Conservation (phyloP, 2,329 filamentous ascomycete genomes). For the Raffaelea arxii region DNA sequence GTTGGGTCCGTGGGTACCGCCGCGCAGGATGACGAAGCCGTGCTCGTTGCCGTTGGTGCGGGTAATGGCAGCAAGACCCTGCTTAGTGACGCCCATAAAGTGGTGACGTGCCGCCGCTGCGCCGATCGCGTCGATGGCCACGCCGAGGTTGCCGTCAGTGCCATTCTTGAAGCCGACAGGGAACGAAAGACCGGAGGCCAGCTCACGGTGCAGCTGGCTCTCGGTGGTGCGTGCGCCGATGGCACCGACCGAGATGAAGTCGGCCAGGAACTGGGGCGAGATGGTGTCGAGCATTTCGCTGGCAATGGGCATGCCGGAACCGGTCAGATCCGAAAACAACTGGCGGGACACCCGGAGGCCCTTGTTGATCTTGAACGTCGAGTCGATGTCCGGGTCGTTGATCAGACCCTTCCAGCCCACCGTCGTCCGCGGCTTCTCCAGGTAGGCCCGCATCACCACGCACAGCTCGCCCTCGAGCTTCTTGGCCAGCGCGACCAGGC, state of each 20-base stretch:
- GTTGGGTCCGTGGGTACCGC: constrained; percentile 87
- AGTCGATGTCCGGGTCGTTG: constrained; percentile 97
- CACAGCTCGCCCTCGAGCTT: constrained; percentile 75
- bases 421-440: constrained; percentile 96
- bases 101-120: constrained; percentile 79
- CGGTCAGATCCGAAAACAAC: constrained; percentile 85
- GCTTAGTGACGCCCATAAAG: constrained; percentile 98
- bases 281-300: constrained; percentile 99
- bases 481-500: constrained; percentile 66
- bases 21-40: constrained; percentile 91
- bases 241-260: constrained; percentile 89
- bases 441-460: constrained; percentile 96
- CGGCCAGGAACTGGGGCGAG: constrained; percentile 92
- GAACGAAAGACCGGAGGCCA: constrained; percentile 91
- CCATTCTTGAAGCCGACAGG: constrained; percentile 99
- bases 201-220: constrained; percentile 90
- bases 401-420: constrained; percentile 99
- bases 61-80: constrained; percentile 89
- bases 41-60: constrained; percentile 91
- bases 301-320: constrained; percentile 83
- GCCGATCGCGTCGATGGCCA: constrained; percentile 94
- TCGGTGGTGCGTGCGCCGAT: constrained; percentile 96
- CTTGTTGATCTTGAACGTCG: constrained; percentile 98
- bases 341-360: constrained; percentile 85
- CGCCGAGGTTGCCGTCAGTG: constrained; percentile 81